These are phyloP conservation scores for Trichosporon faecale DNA, from an alignment of 1,284 basidiomycete genomes.

Conservation along the genomic window DNA sequence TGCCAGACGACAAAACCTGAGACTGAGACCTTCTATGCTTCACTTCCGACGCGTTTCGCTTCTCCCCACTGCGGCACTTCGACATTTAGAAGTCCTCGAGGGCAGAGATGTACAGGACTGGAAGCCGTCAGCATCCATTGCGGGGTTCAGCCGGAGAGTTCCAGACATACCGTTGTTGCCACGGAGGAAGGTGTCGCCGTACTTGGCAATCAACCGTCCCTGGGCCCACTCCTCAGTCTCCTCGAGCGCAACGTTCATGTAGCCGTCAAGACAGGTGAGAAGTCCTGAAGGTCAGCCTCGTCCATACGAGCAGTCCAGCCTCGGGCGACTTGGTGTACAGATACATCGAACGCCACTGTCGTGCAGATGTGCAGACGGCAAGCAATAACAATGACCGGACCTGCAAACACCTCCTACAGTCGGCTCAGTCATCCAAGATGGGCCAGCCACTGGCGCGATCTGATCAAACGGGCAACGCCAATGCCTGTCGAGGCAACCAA, in stretches of 20 bases:
- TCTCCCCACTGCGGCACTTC: neutral
- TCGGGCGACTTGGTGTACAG: no score
- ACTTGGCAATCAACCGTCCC: slow-evolving; percentile 77
- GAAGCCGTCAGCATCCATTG: neutral
- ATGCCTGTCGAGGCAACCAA: no score
- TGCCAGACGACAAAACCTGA: neutral
- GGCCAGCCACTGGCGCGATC: no score
- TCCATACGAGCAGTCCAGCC: no score
- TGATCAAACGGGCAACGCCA: no score
- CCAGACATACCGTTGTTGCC: slow-evolving; percentile 85
- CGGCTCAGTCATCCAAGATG: no score
- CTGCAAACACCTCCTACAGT: no score
- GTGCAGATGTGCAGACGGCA: no score
- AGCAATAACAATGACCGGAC: no score
- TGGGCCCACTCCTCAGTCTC: slow-evolving; percentile 94
- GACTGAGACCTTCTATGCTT: slow-evolving; percentile 6
- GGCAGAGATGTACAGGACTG: slow-evolving; percentile 57
- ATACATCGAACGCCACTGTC: no score
- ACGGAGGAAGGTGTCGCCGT: slow-evolving; percentile 91
- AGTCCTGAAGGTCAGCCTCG: slow-evolving; percentile 60
- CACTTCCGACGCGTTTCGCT: neutral
- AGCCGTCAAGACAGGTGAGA: slow-evolving; percentile 94
- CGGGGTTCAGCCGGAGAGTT: neutral
- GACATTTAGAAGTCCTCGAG: slow-evolving; percentile 49
- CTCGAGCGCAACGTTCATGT: slow-evolving; percentile 98